phyloP scores from a whole-genome alignment of 2,329 filamentous ascomycete species.

The Penicillium digitatum region DNA sequence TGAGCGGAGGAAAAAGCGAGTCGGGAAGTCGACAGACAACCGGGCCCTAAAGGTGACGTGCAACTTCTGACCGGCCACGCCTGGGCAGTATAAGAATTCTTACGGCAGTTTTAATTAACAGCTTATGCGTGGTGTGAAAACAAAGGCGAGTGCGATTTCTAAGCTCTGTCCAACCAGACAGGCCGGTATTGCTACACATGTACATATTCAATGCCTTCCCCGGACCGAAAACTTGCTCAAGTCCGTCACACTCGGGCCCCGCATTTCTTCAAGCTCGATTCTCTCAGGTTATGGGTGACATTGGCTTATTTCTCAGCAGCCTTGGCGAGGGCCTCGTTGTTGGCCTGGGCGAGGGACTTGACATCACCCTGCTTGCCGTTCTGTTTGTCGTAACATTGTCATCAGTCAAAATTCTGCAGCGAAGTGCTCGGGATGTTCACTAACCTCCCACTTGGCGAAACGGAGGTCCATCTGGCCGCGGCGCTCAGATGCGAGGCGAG shows the following conservation, averaged over 20 bases:
- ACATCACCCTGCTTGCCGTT: constrained; percentile 92
- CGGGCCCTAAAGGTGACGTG: constrained; percentile 20
- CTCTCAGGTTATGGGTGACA: constrained; percentile 8
- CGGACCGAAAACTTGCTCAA: constrained; percentile 13
- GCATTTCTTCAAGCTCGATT: constrained; percentile 20
- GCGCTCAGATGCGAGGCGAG: constrained; percentile 80
- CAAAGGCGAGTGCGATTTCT: constrained; percentile 25
- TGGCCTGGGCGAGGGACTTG: constrained; percentile 63
- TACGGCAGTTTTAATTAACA: constrained; percentile 5
- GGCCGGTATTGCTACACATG: constrained; percentile 40
- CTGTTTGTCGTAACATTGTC: constrained; percentile 48
- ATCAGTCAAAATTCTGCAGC: constrained; percentile 29
- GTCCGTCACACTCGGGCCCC: constrained; percentile 19
- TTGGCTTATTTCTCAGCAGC: constrained; percentile 42
- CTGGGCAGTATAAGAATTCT: constrained; percentile 3
- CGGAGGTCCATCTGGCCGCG: constrained; percentile 84
- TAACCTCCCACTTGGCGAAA: constrained; percentile 93
- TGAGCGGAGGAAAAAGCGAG: constrained; percentile 23
- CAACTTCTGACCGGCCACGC: constrained; percentile 10
- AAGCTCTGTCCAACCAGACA: constrained; percentile 29
- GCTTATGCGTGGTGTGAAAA: constrained; percentile 11
- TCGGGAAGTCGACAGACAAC: constrained; percentile 14
- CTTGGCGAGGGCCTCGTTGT: constrained; percentile 47
- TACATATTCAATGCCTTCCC: constrained; percentile 28
- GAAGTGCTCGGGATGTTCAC: constrained; percentile 9